These are phyloP conservation scores for Paramecium tetraurelia DNA, from an alignment of 73 alveolate genomes.

Conservation along the genomic window DNA sequence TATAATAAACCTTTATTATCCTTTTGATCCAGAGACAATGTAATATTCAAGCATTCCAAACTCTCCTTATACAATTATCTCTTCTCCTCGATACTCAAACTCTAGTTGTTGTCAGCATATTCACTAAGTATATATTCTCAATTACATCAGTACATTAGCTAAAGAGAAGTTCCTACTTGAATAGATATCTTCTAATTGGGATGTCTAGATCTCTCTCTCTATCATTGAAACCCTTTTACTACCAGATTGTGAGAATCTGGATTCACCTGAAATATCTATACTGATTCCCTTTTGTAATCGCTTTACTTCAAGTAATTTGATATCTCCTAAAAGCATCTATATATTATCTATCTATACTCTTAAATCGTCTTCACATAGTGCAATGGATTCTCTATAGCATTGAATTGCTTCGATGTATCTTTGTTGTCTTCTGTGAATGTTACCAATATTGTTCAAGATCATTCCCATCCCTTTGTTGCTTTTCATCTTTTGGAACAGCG, in stretches of 20 bases:
- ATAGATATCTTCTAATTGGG: neutral
- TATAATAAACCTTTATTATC: neutral
- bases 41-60: neutral
- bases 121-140: neutral
- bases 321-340: neutral
- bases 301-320: neutral
- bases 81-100: neutral
- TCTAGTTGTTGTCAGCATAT: neutral
- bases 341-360: neutral
- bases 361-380: neutral
- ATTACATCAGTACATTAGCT: constrained; percentile 19
- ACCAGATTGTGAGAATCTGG: neutral
- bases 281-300: neutral
- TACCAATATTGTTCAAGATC: constrained; percentile 19
- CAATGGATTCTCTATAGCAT: constrained; percentile 21
- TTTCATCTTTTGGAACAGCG: neutral
- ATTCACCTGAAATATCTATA: neutral
- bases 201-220: neutral
- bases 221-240: neutral
- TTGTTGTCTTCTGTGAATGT: constrained; percentile 6
- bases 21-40: neutral
- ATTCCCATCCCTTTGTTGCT: constrained; percentile 43
- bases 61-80: neutral
- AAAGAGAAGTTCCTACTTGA: neutral
- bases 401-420: constrained; percentile 1